Percentiles rank a stretch among this genome's conserved stretches.
These are phyloP conservation scores for Limnomonas spitsbergensis DNA, from an alignment of 139 green algal genomes.

Conservation along the genomic window DNA sequence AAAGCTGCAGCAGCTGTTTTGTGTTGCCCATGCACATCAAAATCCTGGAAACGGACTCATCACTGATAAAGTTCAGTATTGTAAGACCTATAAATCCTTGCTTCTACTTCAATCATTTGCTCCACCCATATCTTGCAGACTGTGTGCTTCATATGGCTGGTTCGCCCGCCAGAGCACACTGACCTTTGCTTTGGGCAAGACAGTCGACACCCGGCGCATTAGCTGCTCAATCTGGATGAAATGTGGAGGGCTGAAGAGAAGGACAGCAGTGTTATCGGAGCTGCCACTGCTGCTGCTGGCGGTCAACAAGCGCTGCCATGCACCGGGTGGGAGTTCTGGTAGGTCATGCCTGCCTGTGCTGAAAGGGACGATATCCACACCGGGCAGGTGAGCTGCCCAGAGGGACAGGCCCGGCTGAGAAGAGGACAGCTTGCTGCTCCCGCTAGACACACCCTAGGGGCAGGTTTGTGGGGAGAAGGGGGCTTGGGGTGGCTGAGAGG, in stretches of 20 bases:
- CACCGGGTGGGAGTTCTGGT: not conserved
- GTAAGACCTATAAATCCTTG: no score
- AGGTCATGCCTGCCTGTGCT: not conserved
- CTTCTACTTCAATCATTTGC: no score
- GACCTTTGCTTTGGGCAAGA: not conserved
- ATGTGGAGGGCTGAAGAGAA: not conserved
- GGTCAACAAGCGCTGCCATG: not conserved
- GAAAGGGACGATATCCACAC: not conserved
- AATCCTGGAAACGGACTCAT: no score
- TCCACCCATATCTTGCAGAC: no score
- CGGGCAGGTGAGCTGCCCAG: not conserved
- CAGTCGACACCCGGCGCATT: not conserved
- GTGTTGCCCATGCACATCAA: no score
- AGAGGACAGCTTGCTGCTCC: not conserved
- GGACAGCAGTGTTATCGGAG: not conserved
- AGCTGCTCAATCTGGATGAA: not conserved
- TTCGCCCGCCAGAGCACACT: no score
- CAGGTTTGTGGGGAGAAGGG: not conserved
- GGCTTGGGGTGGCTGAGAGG: no score
- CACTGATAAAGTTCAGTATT: no score
- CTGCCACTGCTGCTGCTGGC: not conserved
- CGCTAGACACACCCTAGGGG: not conserved
- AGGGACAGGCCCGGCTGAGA: not conserved
- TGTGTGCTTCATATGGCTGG: no score
- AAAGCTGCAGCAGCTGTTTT: no score